Evolutionary conservation across 331 rosid species (phyloP), one percentile per base, ranked within the genome.

Genomic region (Ulmus americana): DNA sequence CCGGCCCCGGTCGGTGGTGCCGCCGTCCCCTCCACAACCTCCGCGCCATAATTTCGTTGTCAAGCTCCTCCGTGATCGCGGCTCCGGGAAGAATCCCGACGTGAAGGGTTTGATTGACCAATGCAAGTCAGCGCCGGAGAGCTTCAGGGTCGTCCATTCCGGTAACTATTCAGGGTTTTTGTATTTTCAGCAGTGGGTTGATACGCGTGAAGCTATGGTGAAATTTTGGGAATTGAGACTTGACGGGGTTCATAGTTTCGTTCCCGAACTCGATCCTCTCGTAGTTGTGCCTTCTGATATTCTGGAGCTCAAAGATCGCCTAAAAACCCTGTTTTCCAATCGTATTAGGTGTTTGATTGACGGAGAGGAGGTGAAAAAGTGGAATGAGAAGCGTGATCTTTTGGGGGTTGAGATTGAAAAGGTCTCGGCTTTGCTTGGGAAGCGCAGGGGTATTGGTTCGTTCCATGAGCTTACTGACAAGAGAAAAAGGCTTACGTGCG

Each of bases 171-270:
- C 78, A 6, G 95, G 77, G 3, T 14, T 15, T 35, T 74, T 90
- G 56, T 61, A 6, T 63, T 94, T 79, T 56, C 22, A 49, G 22
- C 74, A 80, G 54, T 85, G 90, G 91, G 76, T 55, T 16, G 70
- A 75, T 7, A 86, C 95, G 12, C 79, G 75, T 12, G 87, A 81
- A 18, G 85, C 90, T 13, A 41, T 81, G 39, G 91, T 73, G 1
- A 69, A 39, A 22, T 67, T 94, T 5, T 94, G 99, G 99, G 81
- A 77, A 35, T 64, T 61, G 50, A 88, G 88, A 0, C 82, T 94
- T 13, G 49, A 51, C 39, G 86, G 74, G 4, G 43, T 28, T 2
- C 97, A 94, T 58, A 63, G 55, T 54, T 77, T 85, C 48, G 59
- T 68, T 38, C 95, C 95, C 13, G 76, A 44, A 52, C 71, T 85